Evolutionary conservation across 352 stramenopile species (phyloP), one percentile per base, ranked within the genome.

Genomic region (Pythium diclinum): DNA sequence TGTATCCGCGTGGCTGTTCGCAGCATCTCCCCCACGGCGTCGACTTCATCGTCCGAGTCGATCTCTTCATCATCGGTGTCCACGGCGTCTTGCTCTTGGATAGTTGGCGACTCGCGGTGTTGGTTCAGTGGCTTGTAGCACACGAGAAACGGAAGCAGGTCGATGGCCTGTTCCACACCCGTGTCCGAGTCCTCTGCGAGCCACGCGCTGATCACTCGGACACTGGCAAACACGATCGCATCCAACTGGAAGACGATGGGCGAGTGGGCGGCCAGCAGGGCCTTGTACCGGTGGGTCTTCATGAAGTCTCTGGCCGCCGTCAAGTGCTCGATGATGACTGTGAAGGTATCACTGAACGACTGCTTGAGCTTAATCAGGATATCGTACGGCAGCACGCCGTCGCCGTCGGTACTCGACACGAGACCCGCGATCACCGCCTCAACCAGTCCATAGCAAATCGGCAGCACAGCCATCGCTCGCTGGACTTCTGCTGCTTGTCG

Each of bases 131-230:
- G 76, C 25, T 77, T 79, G 68, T 91, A 95, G 63, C 79, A 88
- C 14, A 95, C 78, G 56, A 95, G 80, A 56, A 94, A 95, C 13
- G 87, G 85, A 21, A 93, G 55, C 32, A 94, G 47, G 19, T 88
- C 75, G 53, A 94, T 76, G 23, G 89, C 72, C 40, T 92, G 65
- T 44, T 87, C 74, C 21, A 83, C 75, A 57, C 76, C 82, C 11
- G 83, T 81, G 63, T 95, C 87, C 9, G 84, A 87, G 56, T 94
- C 84, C 70, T 95, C 85, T 14, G 87, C 87, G 16, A 95, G 83
- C 85, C 87, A 95, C 3, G 87, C 81, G 32, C 83, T 82, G 30
- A 89, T 74, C 34, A 95, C 67, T 16, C 87, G 87, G 9, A 94
- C 68, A 64, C 83, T 94, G 6, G 83, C 85, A 47, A 84, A 90